Evolutionary conservation across 305 asterid species (phyloP).

Genomic region (Fraxinus latifolia): DNA sequence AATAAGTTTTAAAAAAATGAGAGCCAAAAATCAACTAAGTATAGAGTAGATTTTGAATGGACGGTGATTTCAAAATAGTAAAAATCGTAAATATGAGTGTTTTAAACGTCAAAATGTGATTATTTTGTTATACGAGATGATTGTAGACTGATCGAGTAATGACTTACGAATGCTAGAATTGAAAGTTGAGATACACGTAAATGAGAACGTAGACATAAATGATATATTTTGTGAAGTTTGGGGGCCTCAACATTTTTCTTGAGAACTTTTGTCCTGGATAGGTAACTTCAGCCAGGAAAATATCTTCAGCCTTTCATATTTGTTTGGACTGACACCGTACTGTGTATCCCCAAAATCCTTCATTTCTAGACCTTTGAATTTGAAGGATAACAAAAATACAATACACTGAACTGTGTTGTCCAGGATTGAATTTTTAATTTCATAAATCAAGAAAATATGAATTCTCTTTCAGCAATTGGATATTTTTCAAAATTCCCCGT

Average conservation of each 20-base stretch:
- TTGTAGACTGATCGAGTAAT: not conserved
- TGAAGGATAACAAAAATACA: not conserved
- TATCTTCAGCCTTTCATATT: not conserved
- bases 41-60: not conserved
- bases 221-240: not conserved
- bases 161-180: no score
- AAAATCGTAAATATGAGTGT: not conserved
- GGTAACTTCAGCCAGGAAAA: not conserved
- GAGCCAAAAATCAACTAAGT: no score
- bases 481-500: conserved; percentile 31
- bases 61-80: not conserved
- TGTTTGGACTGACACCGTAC: not conserved
- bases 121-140: not conserved
- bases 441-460: conserved; percentile 29
- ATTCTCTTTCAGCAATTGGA: conserved; percentile 44
- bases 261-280: not conserved
- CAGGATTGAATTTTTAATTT: not conserved
- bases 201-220: not conserved
- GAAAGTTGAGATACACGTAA: not conserved
- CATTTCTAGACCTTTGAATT: not conserved
- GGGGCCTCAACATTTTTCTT: not conserved
- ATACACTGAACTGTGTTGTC: not conserved
- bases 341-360: not conserved
- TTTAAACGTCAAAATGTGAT: not conserved
- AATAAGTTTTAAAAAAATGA: no score